Evolutionary conservation across 139 green algal genomes (phyloP).

Genomic region (Chlorella sp.): DNA sequence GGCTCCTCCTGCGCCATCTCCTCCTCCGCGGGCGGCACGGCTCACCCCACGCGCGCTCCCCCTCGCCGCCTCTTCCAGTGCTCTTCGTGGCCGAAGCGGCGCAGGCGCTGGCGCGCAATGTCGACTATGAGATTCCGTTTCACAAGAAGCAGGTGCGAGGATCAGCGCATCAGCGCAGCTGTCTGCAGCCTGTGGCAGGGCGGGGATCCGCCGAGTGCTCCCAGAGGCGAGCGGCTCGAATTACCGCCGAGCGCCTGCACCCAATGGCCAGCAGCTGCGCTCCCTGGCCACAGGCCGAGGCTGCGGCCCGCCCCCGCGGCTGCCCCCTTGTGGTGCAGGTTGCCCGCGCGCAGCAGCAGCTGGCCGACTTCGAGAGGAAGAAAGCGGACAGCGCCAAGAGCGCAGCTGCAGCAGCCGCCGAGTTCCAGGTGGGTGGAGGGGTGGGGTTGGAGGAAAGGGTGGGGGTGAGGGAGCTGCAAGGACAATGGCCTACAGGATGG

Average conservation of each 20-base stretch:
- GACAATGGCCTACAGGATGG: too few relatives aligned
- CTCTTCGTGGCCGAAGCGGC: conserved; percentile 71
- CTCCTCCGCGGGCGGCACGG: too few relatives aligned
- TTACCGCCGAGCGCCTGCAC: too few relatives aligned
- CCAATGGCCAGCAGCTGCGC: conserved; percentile 39
- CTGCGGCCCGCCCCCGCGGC: too few relatives aligned
- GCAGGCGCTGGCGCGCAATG: conserved; percentile 61
- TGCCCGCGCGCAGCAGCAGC: conserved; percentile 34
- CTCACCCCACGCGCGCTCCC: not conserved
- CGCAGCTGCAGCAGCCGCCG: conserved; percentile 45
- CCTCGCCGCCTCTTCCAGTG: conserved; percentile 1
- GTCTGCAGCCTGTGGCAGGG: too few relatives aligned
- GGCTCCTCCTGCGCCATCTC: too few relatives aligned
- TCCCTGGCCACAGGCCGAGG: too few relatives aligned
- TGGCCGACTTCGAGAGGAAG: conserved; percentile 65
- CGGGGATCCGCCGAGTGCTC: too few relatives aligned
- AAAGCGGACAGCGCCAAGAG: conserved; percentile 62
- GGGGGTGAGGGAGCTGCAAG: conserved; percentile 1
- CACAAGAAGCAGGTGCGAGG: conserved; percentile 68
- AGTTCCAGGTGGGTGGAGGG: conserved; percentile 51
- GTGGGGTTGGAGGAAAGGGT: not conserved
- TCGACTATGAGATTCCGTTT: conserved; percentile 80
- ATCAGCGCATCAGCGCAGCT: too few relatives aligned
- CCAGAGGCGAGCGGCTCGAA: too few relatives aligned
- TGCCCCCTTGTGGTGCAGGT: conserved; percentile 3